A percentile compares a stretch with the other conserved stretches of the same genome.
These are phyloP conservation scores for Oxytropis ochrocephala DNA, from an alignment of 306 rosid species.

Conservation along the genomic window DNA sequence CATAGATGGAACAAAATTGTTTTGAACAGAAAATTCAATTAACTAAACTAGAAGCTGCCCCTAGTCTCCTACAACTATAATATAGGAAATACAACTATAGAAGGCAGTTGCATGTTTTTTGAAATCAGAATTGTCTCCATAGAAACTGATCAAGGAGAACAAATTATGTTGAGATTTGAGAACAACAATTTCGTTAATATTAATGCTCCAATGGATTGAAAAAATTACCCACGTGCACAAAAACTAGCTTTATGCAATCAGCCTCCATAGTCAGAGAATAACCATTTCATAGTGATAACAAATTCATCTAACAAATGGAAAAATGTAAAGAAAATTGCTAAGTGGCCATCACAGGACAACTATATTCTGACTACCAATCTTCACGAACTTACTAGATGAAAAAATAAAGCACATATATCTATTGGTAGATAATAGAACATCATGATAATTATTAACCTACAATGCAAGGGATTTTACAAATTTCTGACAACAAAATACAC, in stretches of 20 bases:
- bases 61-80: not conserved
- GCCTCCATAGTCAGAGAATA: not conserved
- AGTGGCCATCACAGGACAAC: constrained; percentile 55
- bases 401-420: constrained; percentile 34
- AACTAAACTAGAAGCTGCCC: not conserved
- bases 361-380: constrained; percentile 56
- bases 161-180: not conserved
- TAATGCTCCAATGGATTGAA: not conserved
- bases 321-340: constrained; percentile 51
- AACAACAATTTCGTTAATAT: not conserved
- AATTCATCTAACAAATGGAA: constrained; percentile 24
- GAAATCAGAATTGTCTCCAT: not conserved
- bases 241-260: not conserved
- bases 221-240: not conserved
- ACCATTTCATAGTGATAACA: constrained; percentile 17
- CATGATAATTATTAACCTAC: constrained; percentile 21
- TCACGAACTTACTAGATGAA: constrained; percentile 56
- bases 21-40: not conserved
- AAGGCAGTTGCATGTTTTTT: not conserved
- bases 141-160: constrained; percentile 10
- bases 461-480: constrained; percentile 18
- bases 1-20: not conserved
- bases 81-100: not conserved
- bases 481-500: not conserved
- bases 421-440: constrained; percentile 39